Evolutionary conservation across 306 rosid genomes (phyloP), one percentile per base, ranked within the genome.

Genomic region (Psophocarpus tetragonolobus): DNA sequence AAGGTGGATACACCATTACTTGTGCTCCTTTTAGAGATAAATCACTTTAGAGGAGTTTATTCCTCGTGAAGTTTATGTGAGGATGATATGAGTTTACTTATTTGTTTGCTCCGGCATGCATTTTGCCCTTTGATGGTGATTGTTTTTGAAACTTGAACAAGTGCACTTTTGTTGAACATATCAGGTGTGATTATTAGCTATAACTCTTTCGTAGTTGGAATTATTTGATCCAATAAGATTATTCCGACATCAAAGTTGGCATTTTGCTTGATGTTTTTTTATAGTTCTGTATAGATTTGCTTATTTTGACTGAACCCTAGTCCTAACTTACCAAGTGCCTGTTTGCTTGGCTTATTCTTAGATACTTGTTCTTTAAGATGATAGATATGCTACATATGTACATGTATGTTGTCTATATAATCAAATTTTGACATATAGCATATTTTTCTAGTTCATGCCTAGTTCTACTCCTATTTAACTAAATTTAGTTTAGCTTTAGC

Each of bases 401-500:
- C 64, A 29, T 21, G 61, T 12, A 20, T 41, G 42, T 38, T 17
- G 2, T 50, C 26, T 12, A 3, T 5, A 48, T 30, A 30, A 61
- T n/a, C 11, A 15, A 48, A 35, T 13, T 23, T 44, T 61, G 35
- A 58, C 50, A 9, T 24, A 1, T 2, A 17, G 29, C 30, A 21
- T 53, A 21, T 53, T 53, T 53, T 53, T 53, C 61, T 20, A 53
- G 61, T 0, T 29, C 67, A 60, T 60, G 23, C 23, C 66, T 2
- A 23, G 38, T 27, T 58, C 39, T 58, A 29, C 5, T 5, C 66
- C 29, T 3, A 1, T 30, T 45, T 14, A 47, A 53, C 54, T 50
- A 70, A 41, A 42, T 45, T 36, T 5, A 35, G 32, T 76, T 71
- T 70, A 48, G 66, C 21, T 75, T 68, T 33, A 84, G 70, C 82